Base-by-base conservation (phyloP, 305 asterid species). In the Fraxinus velutina region DNA sequence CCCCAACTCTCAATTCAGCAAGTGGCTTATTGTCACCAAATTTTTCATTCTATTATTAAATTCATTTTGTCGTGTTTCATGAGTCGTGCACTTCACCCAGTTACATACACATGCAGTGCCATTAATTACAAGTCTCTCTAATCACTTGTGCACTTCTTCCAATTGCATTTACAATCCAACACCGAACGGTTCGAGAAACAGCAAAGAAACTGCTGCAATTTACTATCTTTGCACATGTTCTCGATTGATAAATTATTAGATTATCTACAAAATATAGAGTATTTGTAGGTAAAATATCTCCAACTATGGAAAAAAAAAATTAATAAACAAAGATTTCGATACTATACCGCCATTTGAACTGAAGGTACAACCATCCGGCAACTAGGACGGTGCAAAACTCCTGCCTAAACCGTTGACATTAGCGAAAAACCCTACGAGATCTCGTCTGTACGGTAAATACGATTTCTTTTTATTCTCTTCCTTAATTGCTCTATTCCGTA, bases 401-500 rank as follows among this genome's bases (percentile, higher is more conserved):
- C 88, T 86, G 42, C 90, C 82, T 55, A 83, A 60, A 57, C 83
- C 86, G 84, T 84, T 88, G 74, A 78, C 91, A 60, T 82, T 86
- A 0, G 89, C 86, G 80, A 90, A 93, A 80, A 95, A 86, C 6
- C 98, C 99, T 2, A 95, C 88, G 37, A 93, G 90, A 76, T 87
- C 97, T 89, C 80, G 88, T 84, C 92, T 86, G 90, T 93, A 93
- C 3, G 99, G 99, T 29, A 95, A 79, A 81, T 88, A 95, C 79
- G 99, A 92, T 92, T 91, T 95, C 89, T 86, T 90, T 90, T 84
- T 88, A 34, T 90, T 86, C 44, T 81, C 90, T 62, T 90, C 92
- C 84, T 79, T 92, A 22, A 86, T 82, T 78, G 91, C 90, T 78
- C 96, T 86, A 73, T 87, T 92, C 78, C 91, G 89, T 13, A 90